Conservation (phyloP, 495 filamentous ascomycete species). For the Bombardia bombarda region DNA sequence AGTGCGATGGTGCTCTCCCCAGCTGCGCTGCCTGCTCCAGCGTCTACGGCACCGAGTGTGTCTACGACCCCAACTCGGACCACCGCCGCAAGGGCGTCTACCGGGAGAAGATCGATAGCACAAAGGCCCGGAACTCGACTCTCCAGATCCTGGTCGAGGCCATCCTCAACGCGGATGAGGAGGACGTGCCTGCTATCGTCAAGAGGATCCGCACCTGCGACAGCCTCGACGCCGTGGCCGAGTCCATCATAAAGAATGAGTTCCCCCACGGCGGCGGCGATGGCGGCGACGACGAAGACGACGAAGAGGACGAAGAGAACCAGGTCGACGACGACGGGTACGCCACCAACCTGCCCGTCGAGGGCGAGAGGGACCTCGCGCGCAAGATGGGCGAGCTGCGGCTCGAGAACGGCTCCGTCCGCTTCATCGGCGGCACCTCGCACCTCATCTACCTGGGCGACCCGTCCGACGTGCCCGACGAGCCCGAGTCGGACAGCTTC, state of each 20-base stretch:
- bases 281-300: conserved; percentile 30
- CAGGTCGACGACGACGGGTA: conserved; percentile 26
- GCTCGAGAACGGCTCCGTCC: conserved; percentile 80
- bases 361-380: conserved; percentile 79
- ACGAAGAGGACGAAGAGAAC: conserved; percentile 28
- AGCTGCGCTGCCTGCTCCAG: conserved; percentile 91
- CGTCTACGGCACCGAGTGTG: conserved; percentile 86
- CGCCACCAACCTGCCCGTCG: conserved; percentile 37
- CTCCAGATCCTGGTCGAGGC: conserved; percentile 88
- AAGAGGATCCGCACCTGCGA: conserved; percentile 86
- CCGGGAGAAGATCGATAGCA: conserved; percentile 84
- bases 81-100: conserved; percentile 95
- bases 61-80: conserved; percentile 94
- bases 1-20: conserved; percentile 91
- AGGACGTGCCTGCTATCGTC: conserved; percentile 74
- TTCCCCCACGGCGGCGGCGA: conserved; percentile 37
- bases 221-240: conserved; percentile 82
- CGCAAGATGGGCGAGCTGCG: conserved; percentile 89
- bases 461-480: conserved; percentile 41
- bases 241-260: conserved; percentile 52
- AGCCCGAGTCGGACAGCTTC: conserved; percentile 43
- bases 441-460: conserved; percentile 76
- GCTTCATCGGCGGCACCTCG: conserved; percentile 91
- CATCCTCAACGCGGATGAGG: conserved; percentile 79
- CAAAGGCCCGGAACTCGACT: conserved; percentile 81